Base-by-base conservation (phyloP, 345 rosid species). In the sweet orange (Citrus sinensis) region DNA sequence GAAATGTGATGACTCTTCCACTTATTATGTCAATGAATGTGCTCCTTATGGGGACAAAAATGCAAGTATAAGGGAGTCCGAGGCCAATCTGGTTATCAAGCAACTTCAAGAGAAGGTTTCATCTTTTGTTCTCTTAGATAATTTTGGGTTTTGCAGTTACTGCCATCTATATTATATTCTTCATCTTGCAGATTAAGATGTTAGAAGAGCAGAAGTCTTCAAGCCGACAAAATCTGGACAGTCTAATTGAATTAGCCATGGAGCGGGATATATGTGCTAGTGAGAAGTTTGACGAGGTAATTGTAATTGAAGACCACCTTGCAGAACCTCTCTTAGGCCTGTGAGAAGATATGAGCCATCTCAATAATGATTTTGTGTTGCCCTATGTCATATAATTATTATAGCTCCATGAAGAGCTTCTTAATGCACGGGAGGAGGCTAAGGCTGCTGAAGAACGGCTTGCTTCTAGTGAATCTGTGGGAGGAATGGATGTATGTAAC, bases 41-140 rank as follows among this genome's bases (percentile, higher is more conserved):
- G 64, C 71, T 55, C 81, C 78, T 72, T 11, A 56, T 65, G 80
- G 71, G 78, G 90, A 91, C 76, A 86, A 73, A 73, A 67, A 24
- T 80, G 82, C 70, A 49, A 80, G 86, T 78, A 70, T 75, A 73
- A 82, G 87, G 82, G 97, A 90, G 85, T 87, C 86, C 8, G 97
- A 93, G 82, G 85, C 87, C 81, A 87, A 87, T 79, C 81, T 84
- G 86, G 90, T 92, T 73, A 90, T 91, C 83, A 90, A 91, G 83
- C 94, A 90, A 87, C 98, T 95, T 67, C 92, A 93, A 82, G 97
- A 92, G 87, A 92, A 93, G 98, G 98, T 93, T 73, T 58, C 76
- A 71, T 82, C 40, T 55, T 65, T 66, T 70, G 71, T 55, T 70
- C 29, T 63, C 20, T 62, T 19, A 24, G 20, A 7, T 2, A 25